Evolutionary conservation across 192 early-diverging fungal genomes (phyloP).

Genomic region (Helicostylum pulchrum): DNA sequence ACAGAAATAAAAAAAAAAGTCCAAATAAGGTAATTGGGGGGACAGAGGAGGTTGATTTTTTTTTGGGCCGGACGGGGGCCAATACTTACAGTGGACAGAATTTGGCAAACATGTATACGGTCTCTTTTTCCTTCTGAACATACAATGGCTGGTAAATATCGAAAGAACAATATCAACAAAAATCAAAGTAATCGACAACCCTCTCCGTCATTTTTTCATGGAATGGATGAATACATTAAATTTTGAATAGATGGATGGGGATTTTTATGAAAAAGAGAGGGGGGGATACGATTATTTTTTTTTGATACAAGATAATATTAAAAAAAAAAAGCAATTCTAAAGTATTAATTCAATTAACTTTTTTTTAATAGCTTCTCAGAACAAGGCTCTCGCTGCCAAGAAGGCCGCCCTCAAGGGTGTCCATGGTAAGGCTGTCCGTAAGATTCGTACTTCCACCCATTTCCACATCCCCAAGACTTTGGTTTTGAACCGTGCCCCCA

Average conservation of each 20-base stretch:
- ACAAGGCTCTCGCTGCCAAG: slow-evolving; percentile 92
- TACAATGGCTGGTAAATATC: slow-evolving; percentile 3
- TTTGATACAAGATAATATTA: not conserved
- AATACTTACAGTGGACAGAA: not conserved
- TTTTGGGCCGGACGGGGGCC: not conserved
- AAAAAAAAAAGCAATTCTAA: not conserved
- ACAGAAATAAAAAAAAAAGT: too few species aligned
- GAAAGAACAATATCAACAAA: too few species aligned
- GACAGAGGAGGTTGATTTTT: slow-evolving; percentile 1
- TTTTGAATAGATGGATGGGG: not conserved
- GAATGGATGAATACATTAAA: not conserved
- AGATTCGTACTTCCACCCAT: slow-evolving; percentile 87
- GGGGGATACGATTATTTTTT: not conserved
- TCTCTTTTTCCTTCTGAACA: slow-evolving; percentile 6
- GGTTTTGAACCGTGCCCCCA: slow-evolving; percentile 80
- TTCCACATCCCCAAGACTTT: slow-evolving; percentile 98
- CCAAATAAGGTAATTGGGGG: not conserved
- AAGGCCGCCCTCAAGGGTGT: slow-evolving; percentile 97
- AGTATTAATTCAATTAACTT: not conserved
- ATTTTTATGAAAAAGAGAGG: not conserved
- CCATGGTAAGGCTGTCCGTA: slow-evolving; percentile 74
- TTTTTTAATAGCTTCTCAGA: not conserved
- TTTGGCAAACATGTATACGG: not conserved
- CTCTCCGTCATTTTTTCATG: not conserved
- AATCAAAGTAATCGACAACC: too few species aligned